Evolutionary conservation across 129 eudicot genomes (phyloP).

Genomic region (Flaveria bidentis): DNA sequence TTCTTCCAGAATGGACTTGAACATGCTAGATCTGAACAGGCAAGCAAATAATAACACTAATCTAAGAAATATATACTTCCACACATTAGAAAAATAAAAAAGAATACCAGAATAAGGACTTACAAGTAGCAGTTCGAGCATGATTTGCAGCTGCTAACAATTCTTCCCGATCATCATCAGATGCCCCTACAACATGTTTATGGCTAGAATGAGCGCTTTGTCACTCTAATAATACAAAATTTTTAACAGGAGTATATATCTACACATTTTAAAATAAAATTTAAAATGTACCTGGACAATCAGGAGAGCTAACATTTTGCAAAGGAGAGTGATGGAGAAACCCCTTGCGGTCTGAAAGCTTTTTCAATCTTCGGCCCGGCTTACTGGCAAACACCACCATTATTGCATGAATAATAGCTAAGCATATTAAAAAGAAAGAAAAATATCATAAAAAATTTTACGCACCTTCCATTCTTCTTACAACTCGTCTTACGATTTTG

Average conservation of each 20-base stretch:
- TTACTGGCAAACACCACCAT: constrained; percentile 48
- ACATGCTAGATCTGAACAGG: constrained; percentile 57
- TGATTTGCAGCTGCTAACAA: constrained; percentile 67
- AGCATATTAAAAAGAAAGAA: constrained; percentile 14
- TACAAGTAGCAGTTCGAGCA: constrained; percentile 65
- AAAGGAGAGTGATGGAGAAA: constrained; percentile 57
- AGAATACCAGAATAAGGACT: constrained; percentile 9
- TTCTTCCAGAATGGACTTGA: constrained; percentile 78
- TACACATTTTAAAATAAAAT: not conserved
- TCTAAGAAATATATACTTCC: not conserved
- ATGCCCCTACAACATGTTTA: constrained; percentile 53
- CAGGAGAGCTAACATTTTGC: constrained; percentile 51
- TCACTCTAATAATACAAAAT: not conserved
- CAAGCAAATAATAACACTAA: constrained; percentile 23
- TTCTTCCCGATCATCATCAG: constrained; percentile 83
- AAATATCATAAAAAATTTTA: constrained; percentile 8
- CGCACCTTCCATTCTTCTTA: constrained; percentile 76
- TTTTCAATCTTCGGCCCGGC: constrained; percentile 73
- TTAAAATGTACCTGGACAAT: constrained; percentile 52
- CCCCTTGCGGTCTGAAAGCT: constrained; percentile 72
- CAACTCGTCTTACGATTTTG: constrained; percentile 53
- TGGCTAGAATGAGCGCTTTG: not conserved
- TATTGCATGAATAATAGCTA: not conserved
- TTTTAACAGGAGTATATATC: not conserved
- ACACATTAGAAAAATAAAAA: not conserved